Evolutionary conservation across 2,329 filamentous ascomycete genomes (phyloP), one percentile per base, ranked within the genome.

Genomic region (Monilinia fructigena): DNA sequence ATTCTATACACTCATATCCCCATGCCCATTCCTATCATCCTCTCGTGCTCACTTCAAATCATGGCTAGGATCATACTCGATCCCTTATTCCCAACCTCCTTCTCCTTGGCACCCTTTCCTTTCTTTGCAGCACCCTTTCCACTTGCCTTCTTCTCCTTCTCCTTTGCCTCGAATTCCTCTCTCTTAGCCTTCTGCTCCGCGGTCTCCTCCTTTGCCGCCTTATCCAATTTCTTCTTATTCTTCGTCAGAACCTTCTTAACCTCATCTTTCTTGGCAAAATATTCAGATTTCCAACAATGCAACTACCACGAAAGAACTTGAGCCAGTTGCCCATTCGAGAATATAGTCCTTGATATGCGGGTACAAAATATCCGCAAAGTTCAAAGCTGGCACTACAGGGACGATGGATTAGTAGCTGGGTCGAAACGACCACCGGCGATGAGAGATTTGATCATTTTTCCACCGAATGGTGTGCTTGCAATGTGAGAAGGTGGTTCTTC

Each of bases 341-440:
- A 96, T 79, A 71, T 91, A 81, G 0, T 88, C 85, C 76, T 90
- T 86, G 77, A 98, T 93, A 68, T 90, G 81, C 7, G 89, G 86
- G 76, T 94, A 98, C n/a, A 99, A 82, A 59, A 90, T 81, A 70
- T 90, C 85, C 68, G 91, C 87, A 76, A 99, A 99, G 60, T 88
- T 84, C 66, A 98, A 82, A 10, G 91, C 84, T 20, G 93, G 92
- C 59, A 93, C 87, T 2, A 90, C 83, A 28, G 87, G 85, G 73
- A 90, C 84, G 55, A 95, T 79, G 66, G 83, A 86, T 78, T 92
- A 2, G 86, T 83, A 54, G 83, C 83, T 68, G 86, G 86, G 78
- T 98, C 92, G 76, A 91, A 99, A 67, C 87, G 88, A 35, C 96
- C 95, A 53, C 95, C 95, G 65, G 92, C 89, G 31, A 97, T 93